Evolutionary conservation across 305 asterid species (phyloP).

Genomic region (Coffea humblotiana): DNA sequence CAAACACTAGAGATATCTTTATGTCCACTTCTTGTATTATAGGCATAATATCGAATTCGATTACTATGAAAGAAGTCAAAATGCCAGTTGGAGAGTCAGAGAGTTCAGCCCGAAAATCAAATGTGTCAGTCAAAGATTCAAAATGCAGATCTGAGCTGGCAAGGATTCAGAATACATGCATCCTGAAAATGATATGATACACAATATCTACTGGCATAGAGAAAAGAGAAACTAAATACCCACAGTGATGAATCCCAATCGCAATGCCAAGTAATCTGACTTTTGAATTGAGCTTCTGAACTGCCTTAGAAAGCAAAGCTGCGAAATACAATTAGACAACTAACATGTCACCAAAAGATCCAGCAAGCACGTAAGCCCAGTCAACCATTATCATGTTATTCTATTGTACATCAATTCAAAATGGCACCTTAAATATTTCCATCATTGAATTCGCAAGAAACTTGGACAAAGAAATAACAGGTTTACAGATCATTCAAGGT

Average conservation of each 20-base stretch:
- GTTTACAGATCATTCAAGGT: neutral
- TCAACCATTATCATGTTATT: neutral
- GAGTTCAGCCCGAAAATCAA: neutral
- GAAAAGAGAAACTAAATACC: slow-evolving; percentile 35
- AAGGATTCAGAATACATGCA: neutral
- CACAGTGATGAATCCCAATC: slow-evolving; percentile 94
- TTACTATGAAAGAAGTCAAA: neutral
- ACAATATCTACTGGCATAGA: neutral
- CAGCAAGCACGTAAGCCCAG: neutral
- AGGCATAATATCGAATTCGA: neutral
- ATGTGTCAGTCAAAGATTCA: neutral
- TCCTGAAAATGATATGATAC: neutral
- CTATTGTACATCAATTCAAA: neutral
- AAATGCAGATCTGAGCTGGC: neutral
- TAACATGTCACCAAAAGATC: neutral
- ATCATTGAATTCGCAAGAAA: neutral
- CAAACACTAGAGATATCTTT: neutral
- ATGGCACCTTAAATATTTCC: neutral
- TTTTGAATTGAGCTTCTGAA: slow-evolving; percentile 68
- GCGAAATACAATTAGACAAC: slow-evolving; percentile 25
- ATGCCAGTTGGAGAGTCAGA: neutral
- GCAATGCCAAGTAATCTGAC: slow-evolving; percentile 79
- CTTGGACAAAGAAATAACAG: neutral
- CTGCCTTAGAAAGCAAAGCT: slow-evolving; percentile 90
- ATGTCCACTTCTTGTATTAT: too few relatives aligned